Evolutionary conservation across 2,329 filamentous ascomycete genomes (phyloP), one percentile per base, ranked within the genome.

Genomic region (Botrytis sinoallii): DNA sequence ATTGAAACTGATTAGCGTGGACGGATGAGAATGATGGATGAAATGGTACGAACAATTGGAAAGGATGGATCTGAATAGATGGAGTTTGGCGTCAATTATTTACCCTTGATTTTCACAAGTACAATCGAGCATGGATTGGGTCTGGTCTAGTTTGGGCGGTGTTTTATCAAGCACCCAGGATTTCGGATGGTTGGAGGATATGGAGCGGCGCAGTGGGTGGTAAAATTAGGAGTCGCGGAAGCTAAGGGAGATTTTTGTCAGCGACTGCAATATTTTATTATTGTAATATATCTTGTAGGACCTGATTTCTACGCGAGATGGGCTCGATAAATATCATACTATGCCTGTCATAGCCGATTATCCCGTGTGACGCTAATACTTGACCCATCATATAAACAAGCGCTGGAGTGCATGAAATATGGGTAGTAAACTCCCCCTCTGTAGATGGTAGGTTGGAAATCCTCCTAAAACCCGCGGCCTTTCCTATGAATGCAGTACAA

Each of bases 31-130:
- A 68, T 32, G 48, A 68, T 8, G 66, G 25, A 29, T 68, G 48
- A n/a, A 42, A 57, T 16, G 66, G 38, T 57, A 68, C 42, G 38
- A 40, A 44, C 65, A 29, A 44, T 63, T 29, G 68, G 67, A 67
- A 42, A 48, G 71, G 67, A 65, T 65, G 67, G 48, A 35, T n/a
- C 60, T 73, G 46, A 42, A 57, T 69, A 57, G 66, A 57, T 38
- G 64, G 66, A 59, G 71, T 59, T 38, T 65, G 69, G 57, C 29
- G 60, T 61, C 22, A 48, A 70, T 48, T 7, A 64, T 16, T 46
- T n/a, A 64, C 42, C 42, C 57, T 59, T 64, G 40, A 48, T 16
- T 61, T 38, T 44, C 44, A 40, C 38, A 57, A 65, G 16, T 42
- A 7, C 66, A 57, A 68, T 38, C 48, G 48, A 68, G 66, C 18